phyloP scores from a whole-genome alignment of 1,139 yeast genomes.

The Citeromyces hawaiiensis region DNA sequence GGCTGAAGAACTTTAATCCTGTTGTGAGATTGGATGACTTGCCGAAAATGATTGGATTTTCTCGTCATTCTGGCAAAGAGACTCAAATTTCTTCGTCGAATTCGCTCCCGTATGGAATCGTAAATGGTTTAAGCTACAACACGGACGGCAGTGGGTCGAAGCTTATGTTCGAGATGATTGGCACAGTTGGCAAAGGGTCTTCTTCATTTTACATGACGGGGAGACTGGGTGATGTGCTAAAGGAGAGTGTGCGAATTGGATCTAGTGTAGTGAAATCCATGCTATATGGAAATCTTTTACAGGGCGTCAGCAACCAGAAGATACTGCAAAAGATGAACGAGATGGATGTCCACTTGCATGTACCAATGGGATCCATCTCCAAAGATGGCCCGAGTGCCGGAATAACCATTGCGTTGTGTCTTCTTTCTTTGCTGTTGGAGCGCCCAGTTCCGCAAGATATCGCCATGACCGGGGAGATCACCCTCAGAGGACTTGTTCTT shows the following conservation, averaged over 20 bases:
- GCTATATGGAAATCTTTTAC: constrained; percentile 19
- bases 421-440: constrained; percentile 58
- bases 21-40: constrained; percentile 27
- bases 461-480: constrained; percentile 94
- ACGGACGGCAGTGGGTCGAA: constrained; percentile 84
- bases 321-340: constrained; percentile 31
- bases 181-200: constrained; percentile 31
- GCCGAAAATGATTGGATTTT: constrained; percentile 29
- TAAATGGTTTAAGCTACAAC: constrained; percentile 84
- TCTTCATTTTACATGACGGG: constrained; percentile 54
- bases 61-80: constrained; percentile 17
- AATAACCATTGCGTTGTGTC: constrained; percentile 73
- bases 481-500: constrained; percentile 71
- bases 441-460: constrained; percentile 53
- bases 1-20: constrained; percentile 20
- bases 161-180: constrained; percentile 67
- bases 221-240: constrained; percentile 67
- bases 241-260: constrained; percentile 77
- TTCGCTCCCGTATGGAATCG: constrained; percentile 52
- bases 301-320: constrained; percentile 6
- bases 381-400: constrained; percentile 97
- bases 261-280: constrained; percentile 61
- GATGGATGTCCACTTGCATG: constrained; percentile 68
- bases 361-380: constrained; percentile 78
- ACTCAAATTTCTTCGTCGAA: constrained; percentile 19